Percentiles rank a stretch among this genome's conserved stretches.
Conservation (phyloP, 768 basidiomycete genomes). For the Boletus coccyginus region DNA sequence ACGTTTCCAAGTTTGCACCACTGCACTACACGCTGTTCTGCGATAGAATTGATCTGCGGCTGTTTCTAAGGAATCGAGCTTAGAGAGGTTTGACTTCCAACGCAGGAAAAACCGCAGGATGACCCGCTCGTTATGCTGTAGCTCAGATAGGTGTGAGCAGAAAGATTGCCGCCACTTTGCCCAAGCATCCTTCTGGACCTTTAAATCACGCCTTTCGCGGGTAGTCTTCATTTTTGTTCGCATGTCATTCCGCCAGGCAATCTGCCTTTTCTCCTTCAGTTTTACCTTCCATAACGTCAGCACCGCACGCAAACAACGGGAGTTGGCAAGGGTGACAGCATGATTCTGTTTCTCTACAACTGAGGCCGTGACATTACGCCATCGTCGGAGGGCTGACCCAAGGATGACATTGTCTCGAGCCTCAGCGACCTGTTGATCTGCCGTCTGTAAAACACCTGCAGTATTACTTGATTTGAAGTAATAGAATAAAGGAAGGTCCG, state of each 20-base stretch:
- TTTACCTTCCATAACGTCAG: slow-evolving; percentile 54
- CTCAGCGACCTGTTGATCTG: slow-evolving; percentile 60
- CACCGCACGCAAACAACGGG: slow-evolving; percentile 40
- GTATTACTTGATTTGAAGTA: slow-evolving; percentile 14
- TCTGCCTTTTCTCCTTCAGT: slow-evolving; percentile 53
- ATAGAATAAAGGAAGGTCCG: slow-evolving; percentile 30
- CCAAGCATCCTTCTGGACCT: slow-evolving; percentile 59
- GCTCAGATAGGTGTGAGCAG: slow-evolving; percentile 48
- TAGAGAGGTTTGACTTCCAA: slow-evolving; percentile 51
- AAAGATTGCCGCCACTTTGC: slow-evolving; percentile 62
- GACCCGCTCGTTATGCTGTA: slow-evolving; percentile 47
- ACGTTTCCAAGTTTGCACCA: slow-evolving; percentile 48
- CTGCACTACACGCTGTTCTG: slow-evolving; percentile 34
- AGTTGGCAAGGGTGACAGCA: slow-evolving; percentile 43
- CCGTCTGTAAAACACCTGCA: slow-evolving; percentile 48
- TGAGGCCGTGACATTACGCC: slow-evolving; percentile 46
- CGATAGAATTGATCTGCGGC: slow-evolving; percentile 49
- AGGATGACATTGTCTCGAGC: slow-evolving; percentile 68
- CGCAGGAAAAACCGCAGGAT: slow-evolving; percentile 41
- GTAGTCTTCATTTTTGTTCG: slow-evolving; percentile 64
- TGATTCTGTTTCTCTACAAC: slow-evolving; percentile 40
- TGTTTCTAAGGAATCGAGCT: slow-evolving; percentile 43
- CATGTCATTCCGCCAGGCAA: slow-evolving; percentile 67
- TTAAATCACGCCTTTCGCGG: slow-evolving; percentile 52
- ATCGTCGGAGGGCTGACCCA: slow-evolving; percentile 55